Base-by-base conservation (phyloP, 1,139 yeast genomes). In the Suzukiozyma palmioleophila region DNA sequence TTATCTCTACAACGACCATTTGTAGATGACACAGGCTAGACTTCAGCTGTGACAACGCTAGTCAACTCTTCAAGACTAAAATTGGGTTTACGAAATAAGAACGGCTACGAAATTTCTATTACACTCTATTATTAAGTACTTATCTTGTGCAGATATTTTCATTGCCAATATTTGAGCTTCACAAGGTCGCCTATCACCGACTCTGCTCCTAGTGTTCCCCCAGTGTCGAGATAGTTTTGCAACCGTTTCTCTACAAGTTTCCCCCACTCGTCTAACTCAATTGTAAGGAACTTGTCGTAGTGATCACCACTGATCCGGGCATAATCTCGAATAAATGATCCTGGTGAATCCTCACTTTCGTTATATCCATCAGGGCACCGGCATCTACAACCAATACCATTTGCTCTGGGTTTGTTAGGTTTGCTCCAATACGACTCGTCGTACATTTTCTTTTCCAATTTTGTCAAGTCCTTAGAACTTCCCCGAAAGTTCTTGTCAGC, bases 371-470 rank as follows among this genome's bases (percentile, higher is more conserved):
- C 60, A 3, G 95, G 95, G 61, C 97, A 89, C 46, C 76, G 70
- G 59, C 97, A 89, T 36, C 96, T 68, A 57, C 97, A 89, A 1
- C 97, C 96, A 3, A 81, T 79, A 0, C 95, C 95, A 43, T 73
- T 70, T 4, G 39, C 35, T 3, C 36, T 44, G 2, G 75, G 74
- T 9, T 51, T 50, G 50, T 84, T 88, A 22, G 73, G 69, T 9
- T 57, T 53, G 14, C 66, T 56, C 75, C 79, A 70, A 33, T 50
- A 50, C 26, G 45, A 42, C 44, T 66, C 69, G 46, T 67, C 50
- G 27, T 47, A 41, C 28, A 50, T 8, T 13, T 28, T 13, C 31
- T n/a, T 28, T 28, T 28, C 31, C 12, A 49, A 55, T 43, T 21
- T 10, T 40, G 32, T 26, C 45, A 43, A 32, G 43, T 36, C 8